A percentile compares a stretch with the other conserved stretches of the same genome.
Conservation (phyloP, 2,329 filamentous ascomycete species). For the Penicillium hesseltinei region DNA sequence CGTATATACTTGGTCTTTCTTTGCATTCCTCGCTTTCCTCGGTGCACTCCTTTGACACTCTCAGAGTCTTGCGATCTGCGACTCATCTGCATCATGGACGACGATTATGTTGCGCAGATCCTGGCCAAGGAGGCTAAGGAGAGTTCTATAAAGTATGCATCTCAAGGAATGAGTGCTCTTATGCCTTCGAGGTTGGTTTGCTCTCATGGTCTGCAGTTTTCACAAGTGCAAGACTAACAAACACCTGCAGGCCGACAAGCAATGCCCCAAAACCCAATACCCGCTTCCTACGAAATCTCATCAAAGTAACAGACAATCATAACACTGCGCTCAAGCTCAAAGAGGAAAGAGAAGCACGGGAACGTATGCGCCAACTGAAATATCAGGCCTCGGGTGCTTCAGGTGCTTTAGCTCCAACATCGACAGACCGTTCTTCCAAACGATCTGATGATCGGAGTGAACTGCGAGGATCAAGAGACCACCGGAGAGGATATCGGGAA, state of each 20-base stretch:
- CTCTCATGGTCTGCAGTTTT: background rate
- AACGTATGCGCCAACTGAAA: slow-evolving; percentile 62
- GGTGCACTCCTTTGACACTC: background rate
- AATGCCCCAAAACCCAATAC: slow-evolving; percentile 85
- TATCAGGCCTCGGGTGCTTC: slow-evolving; percentile 34
- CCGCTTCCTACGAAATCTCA: slow-evolving; percentile 80
- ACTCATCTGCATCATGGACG: slow-evolving; percentile 39
- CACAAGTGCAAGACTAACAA: slow-evolving; percentile 1
- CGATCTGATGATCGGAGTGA: slow-evolving; percentile 30
- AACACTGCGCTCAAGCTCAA: slow-evolving; percentile 83
- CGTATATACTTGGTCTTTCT: background rate
- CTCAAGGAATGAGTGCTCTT: slow-evolving; percentile 70
- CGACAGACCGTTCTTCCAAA: slow-evolving; percentile 33
- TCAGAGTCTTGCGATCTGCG: slow-evolving; percentile 23
- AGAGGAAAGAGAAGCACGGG: slow-evolving; percentile 75
- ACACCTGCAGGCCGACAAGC: slow-evolving; percentile 54
- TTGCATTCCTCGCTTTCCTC: background rate
- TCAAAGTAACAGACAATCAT: slow-evolving; percentile 82
- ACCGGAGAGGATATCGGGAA: slow-evolving; percentile 17
- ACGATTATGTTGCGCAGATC: slow-evolving; percentile 70
- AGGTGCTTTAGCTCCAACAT: slow-evolving; percentile 14
- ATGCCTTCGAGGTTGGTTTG: slow-evolving; percentile 51
- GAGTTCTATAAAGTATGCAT: slow-evolving; percentile 69
- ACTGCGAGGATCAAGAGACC: slow-evolving; percentile 23
- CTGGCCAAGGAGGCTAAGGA: slow-evolving; percentile 76